Evolutionary conservation across 2,329 filamentous ascomycete species (phyloP).

Genomic region (Trichophyton simii): DNA sequence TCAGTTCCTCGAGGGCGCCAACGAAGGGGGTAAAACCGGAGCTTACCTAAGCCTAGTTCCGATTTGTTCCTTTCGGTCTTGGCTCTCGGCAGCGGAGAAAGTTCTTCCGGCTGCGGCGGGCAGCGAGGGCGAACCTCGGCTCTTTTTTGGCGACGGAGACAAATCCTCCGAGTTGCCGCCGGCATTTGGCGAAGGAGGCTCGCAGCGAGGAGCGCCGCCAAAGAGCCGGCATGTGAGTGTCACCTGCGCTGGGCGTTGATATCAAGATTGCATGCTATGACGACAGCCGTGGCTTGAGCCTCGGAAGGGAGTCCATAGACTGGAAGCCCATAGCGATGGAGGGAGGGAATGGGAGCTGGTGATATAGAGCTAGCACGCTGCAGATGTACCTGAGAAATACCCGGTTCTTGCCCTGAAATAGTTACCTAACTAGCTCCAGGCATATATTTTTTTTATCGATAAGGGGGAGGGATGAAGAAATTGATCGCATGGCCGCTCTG

Average conservation of each 20-base stretch:
- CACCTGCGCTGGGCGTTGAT: not conserved
- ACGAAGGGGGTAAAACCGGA: not conserved
- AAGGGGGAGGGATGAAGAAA: not conserved
- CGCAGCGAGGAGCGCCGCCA: not conserved
- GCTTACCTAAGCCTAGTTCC: not conserved
- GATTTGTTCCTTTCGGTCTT: not conserved
- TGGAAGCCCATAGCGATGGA: not conserved
- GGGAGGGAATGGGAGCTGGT: not conserved
- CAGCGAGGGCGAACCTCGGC: slow-evolving; percentile 2
- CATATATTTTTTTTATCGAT: not conserved
- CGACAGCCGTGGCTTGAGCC: not conserved
- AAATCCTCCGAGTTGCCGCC: not conserved
- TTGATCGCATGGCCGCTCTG: not conserved
- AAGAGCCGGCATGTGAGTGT: slow-evolving; percentile 4
- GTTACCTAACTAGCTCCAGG: not conserved
- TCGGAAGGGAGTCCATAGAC: not conserved
- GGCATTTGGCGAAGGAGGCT: not conserved
- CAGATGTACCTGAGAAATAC: not conserved
- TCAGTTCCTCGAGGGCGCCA: too few species aligned
- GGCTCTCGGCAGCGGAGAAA: not conserved
- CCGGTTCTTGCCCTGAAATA: not conserved
- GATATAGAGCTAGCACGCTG: not conserved
- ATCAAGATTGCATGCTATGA: not conserved
- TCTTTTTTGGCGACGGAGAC: not conserved
- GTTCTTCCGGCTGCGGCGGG: not conserved